phyloP scores from a whole-genome alignment of 805 yeast genomes.

The Torulaspora delbrueckii region DNA sequence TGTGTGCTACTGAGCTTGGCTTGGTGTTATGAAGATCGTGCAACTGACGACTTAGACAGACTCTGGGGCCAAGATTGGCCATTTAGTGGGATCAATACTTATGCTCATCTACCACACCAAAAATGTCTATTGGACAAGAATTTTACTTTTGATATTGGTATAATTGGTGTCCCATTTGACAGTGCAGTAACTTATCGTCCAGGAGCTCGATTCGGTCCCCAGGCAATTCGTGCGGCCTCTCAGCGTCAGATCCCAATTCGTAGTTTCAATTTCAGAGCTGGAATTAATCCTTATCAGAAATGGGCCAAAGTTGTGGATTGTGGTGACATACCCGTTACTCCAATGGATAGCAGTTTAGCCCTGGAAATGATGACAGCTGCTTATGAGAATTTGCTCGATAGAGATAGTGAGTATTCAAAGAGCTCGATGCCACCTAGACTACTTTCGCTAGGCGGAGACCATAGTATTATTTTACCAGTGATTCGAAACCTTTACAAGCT shows the following conservation, averaged over 20 bases:
- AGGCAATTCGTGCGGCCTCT: constrained; percentile 62
- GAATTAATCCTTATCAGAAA: constrained; percentile 52
- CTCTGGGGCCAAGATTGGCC: constrained; percentile 74
- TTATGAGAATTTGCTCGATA: constrained; percentile 47
- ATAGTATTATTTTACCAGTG: constrained; percentile 69
- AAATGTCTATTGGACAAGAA: constrained; percentile 52
- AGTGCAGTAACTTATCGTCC: constrained; percentile 75
- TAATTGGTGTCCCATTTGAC: constrained; percentile 79
- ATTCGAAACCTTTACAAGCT: constrained; percentile 55
- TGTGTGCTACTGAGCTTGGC: background rate
- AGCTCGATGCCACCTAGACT: constrained; percentile 47
- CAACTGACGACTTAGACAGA: background rate
- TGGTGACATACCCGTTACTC: constrained; percentile 64
- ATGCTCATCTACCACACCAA: constrained; percentile 65
- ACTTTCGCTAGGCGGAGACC: constrained; percentile 67
- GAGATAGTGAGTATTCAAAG: constrained; percentile 43
- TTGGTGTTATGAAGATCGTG: background rate
- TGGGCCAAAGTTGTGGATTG: constrained; percentile 59
- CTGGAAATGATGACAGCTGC: constrained; percentile 56
- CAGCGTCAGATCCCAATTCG: constrained; percentile 65
- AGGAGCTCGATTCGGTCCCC: constrained; percentile 82
- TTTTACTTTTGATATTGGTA: constrained; percentile 56
- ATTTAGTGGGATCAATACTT: constrained; percentile 59
- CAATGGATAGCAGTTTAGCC: constrained; percentile 62
- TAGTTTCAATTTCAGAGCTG: constrained; percentile 67